A percentile compares a stretch with the other conserved stretches of the same genome.
Conservation (phyloP, 2,329 filamentous ascomycete genomes). For the Fusarium subtropicale region DNA sequence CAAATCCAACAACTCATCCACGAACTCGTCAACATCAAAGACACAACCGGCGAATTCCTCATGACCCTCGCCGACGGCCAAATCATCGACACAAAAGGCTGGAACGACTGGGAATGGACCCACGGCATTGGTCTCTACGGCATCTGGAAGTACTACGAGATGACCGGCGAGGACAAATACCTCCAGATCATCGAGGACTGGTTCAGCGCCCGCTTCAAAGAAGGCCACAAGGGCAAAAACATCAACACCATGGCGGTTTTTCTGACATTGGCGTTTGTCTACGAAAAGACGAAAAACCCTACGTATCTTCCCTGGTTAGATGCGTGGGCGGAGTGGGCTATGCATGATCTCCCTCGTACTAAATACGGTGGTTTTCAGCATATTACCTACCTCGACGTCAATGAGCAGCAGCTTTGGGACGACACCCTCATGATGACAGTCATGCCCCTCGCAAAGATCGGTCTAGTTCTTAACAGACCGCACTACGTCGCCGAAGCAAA, state of each 20-base stretch:
- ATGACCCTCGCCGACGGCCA: constrained; percentile 77
- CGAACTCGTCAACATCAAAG: constrained; percentile 81
- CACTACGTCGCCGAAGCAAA: constrained; percentile 83
- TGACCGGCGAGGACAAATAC: constrained; percentile 71
- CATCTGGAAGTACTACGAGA: constrained; percentile 82
- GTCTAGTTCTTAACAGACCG: constrained; percentile 74
- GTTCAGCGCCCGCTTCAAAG: constrained; percentile 76
- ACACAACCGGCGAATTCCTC: constrained; percentile 79
- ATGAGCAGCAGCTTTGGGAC: constrained; percentile 83
- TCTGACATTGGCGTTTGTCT: constrained; percentile 80
- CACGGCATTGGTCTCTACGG: constrained; percentile 84
- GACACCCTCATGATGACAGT: constrained; percentile 92
- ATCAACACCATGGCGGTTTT: constrained; percentile 88
- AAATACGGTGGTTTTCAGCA: constrained; percentile 80
- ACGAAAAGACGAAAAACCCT: constrained; percentile 76
- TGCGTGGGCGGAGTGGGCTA: constrained; percentile 84
- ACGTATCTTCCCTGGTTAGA: constrained; percentile 83
- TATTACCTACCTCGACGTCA: constrained; percentile 76
- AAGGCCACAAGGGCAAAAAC: constrained; percentile 82
- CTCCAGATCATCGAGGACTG: constrained; percentile 77
- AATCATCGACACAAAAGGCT: constrained; percentile 86
- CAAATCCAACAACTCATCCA: constrained; percentile 75
- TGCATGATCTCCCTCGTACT: constrained; percentile 79
- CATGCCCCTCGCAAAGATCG: constrained; percentile 83
- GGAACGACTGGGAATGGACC: constrained; percentile 87